Conservation (phyloP, 495 filamentous ascomycete genomes). For the Neurospora hispaniola region DNA sequence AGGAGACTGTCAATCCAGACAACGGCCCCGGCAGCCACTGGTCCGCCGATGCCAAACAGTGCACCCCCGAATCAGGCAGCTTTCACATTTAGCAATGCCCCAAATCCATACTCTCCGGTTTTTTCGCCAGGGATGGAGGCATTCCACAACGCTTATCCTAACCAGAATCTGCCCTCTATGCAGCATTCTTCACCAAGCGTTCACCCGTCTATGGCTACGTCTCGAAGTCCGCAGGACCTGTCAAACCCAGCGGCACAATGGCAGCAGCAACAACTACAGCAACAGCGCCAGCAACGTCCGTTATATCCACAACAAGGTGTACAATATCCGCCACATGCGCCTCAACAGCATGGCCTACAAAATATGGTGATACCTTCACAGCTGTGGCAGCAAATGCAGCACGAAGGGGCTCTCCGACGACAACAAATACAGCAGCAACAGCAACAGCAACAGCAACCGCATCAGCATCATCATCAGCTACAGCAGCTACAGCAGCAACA, state of each 20-base stretch:
- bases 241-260: background rate
- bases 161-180: background rate
- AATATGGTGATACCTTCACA: background rate
- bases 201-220: background rate
- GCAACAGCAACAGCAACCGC: background rate
- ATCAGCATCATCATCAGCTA: no score
- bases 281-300: conserved; percentile 2
- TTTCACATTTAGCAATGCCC: background rate
- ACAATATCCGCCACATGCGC: background rate
- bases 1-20: background rate
- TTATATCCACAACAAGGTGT: background rate
- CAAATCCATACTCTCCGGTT: background rate
- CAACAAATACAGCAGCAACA: background rate
- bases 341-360: background rate
- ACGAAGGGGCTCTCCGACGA: background rate
- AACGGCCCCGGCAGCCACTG: background rate
- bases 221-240: background rate
- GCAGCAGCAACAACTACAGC: conserved; percentile 18
- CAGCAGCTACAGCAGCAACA: background rate
- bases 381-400: background rate
- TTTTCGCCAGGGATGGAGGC: background rate
- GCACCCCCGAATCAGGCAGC: background rate
- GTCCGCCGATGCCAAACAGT: background rate
- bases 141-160: background rate
- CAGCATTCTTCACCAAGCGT: background rate